Evolutionary conservation across 805 yeast genomes (phyloP).

Genomic region (Barnettozyma sucrosica): DNA sequence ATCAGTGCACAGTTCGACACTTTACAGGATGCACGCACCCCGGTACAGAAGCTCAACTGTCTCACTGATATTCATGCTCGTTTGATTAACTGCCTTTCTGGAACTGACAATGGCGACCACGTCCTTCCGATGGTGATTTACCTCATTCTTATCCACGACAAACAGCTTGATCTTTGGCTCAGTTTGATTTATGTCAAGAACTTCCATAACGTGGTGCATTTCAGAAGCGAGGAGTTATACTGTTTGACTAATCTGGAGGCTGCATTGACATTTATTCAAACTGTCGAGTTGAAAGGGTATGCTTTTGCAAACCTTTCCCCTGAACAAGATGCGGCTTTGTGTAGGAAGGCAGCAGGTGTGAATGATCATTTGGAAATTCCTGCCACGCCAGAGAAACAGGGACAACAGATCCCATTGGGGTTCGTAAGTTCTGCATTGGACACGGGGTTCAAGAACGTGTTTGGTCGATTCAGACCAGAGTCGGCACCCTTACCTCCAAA

Average conservation of each 20-base stretch:
- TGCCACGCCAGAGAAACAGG: constrained; percentile 2
- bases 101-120: constrained; percentile 19
- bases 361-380: not conserved
- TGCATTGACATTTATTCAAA: constrained; percentile 17
- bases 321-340: constrained; percentile 10
- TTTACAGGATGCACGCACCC: constrained; percentile 10
- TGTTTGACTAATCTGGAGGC: constrained; percentile 26
- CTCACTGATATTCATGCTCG: constrained; percentile 15
- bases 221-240: constrained; percentile 18
- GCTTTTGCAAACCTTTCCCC: constrained; percentile 7
- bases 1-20: constrained; percentile 9
- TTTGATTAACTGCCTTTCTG: constrained; percentile 10
- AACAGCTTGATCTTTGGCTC: constrained; percentile 15
- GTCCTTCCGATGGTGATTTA: constrained; percentile 23
- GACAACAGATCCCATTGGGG: not conserved
- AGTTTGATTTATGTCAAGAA: constrained; percentile 20
- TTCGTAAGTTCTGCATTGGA: constrained; percentile 12
- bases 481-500: not conserved
- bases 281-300: constrained; percentile 11
- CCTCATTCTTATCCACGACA: constrained; percentile 14
- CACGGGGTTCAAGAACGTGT: constrained; percentile 10
- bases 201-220: constrained; percentile 17
- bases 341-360: not conserved
- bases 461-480: constrained; percentile 13
- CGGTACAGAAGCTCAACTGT: constrained; percentile 14